A percentile compares a stretch with the other conserved stretches of the same genome.
Evolutionary conservation across 1,139 yeast species (phyloP).

Genomic region (Fermentozyma sake): DNA sequence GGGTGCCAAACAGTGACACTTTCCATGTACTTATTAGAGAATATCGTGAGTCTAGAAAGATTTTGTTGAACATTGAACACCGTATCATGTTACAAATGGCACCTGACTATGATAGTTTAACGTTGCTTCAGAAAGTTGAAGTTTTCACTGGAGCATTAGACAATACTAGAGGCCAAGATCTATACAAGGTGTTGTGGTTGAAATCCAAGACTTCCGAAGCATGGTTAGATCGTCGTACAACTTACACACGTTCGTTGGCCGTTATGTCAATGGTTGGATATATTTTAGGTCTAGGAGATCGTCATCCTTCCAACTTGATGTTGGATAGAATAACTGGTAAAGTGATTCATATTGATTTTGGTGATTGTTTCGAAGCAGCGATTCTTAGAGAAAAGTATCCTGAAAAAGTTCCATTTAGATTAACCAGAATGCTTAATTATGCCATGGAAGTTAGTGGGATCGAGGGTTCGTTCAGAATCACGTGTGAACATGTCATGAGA

Average conservation of each 20-base stretch:
- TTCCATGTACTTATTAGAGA: conserved; percentile 91
- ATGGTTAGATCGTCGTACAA: conserved; percentile 95
- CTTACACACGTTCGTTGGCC: conserved; percentile 91
- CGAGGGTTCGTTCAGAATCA: conserved; percentile 94
- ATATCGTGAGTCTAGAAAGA: conserved; percentile 87
- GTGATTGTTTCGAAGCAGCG: conserved; percentile 99
- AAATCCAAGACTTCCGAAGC: conserved; percentile 95
- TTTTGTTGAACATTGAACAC: conserved; percentile 86
- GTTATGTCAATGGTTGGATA: conserved; percentile 99
- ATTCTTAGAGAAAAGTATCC: conserved; percentile 94
- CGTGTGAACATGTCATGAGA: conserved; percentile 96
- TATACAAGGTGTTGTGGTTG: conserved; percentile 93
- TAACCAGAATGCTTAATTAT: conserved; percentile 93
- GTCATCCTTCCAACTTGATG: conserved; percentile 97
- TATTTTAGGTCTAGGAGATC: conserved; percentile 91
- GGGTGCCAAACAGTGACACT: conserved; percentile 98
- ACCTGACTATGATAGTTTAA: conserved; percentile 89
- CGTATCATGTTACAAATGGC: conserved; percentile 97
- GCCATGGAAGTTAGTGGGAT: conserved; percentile 99
- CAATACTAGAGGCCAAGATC: conserved; percentile 93
- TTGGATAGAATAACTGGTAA: conserved; percentile 91
- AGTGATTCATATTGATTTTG: conserved; percentile 95
- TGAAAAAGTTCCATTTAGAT: conserved; percentile 94
- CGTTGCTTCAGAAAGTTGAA: conserved; percentile 88
- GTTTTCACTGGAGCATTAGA: conserved; percentile 95